phyloP scores from a whole-genome alignment of 352 stramenopile species.

The Sclerospora graminicola region DNA sequence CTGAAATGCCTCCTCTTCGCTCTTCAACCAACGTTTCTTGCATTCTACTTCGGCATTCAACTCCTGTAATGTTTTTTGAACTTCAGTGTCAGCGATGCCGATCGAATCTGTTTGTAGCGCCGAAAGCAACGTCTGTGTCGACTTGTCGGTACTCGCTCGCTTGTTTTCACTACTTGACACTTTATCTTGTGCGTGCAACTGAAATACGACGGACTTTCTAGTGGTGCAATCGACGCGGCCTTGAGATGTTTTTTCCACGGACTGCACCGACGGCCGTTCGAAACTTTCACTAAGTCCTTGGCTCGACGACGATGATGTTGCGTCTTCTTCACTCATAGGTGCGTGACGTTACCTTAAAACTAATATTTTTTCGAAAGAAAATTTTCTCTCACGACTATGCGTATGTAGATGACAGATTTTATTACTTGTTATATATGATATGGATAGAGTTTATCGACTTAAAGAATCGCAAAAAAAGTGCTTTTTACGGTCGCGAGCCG shows the following conservation, averaged over 20 bases:
- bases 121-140: conserved; percentile 4
- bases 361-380: not conserved
- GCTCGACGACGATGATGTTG: conserved; percentile 13
- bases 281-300: conserved; percentile 3
- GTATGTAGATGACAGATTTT: not conserved
- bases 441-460: conserved; percentile 3
- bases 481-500: conserved; percentile 34
- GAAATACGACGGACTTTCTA: conserved; percentile 26
- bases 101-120: not conserved
- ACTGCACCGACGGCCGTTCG: conserved; percentile 5
- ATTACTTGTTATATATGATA: not conserved
- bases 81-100: conserved; percentile 9
- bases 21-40: conserved; percentile 27
- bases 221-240: conserved; percentile 12
- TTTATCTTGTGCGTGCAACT: conserved; percentile 18
- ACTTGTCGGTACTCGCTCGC: conserved; percentile 3
- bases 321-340: conserved; percentile 13
- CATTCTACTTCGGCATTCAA: conserved; percentile 17
- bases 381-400: too few species aligned
- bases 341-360: not conserved
- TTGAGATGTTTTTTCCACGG: not conserved
- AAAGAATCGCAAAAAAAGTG: conserved; percentile 39
- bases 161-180: conserved; percentile 1
- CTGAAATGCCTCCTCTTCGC: conserved; percentile 24
- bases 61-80: conserved; percentile 24